A percentile compares a stretch with the other conserved stretches of the same genome.
Evolutionary conservation across 495 filamentous ascomycete genomes (phyloP).

Genomic region (Podospora anserina): DNA sequence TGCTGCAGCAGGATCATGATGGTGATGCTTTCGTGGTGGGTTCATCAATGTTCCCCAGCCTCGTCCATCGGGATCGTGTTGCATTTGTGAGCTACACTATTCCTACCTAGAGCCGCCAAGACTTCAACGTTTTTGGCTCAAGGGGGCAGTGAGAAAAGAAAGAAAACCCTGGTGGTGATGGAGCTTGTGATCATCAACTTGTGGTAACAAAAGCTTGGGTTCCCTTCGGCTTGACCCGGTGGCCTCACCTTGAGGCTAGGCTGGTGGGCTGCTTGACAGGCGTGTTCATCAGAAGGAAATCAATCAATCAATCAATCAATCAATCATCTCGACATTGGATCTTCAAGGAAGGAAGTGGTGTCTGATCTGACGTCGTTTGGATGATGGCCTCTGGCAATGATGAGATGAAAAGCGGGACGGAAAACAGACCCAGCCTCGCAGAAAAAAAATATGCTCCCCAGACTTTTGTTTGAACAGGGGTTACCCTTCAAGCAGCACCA

Average conservation of each 20-base stretch:
- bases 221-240: not conserved
- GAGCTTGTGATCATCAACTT: constrained; percentile 1
- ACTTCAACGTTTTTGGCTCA: not conserved
- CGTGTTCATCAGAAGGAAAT: constrained; percentile 2
- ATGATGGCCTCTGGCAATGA: not conserved
- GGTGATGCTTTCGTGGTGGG: not conserved
- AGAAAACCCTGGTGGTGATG: not conserved
- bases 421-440: not conserved
- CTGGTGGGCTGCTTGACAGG: not conserved
- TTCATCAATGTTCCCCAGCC: not conserved
- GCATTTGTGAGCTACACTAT: not conserved
- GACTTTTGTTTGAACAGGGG: constrained; percentile 4
- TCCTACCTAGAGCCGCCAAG: not conserved
- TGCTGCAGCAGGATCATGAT: not conserved
- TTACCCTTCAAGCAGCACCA: not conserved
- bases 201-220: not conserved
- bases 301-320: not conserved
- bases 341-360: not conserved
- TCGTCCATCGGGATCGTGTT: not conserved
- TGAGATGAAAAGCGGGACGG: constrained; percentile 6
- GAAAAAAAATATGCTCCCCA: constrained; percentile 1
- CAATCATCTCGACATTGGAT: not conserved
- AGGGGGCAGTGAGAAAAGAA: not conserved
- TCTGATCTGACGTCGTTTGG: not conserved
- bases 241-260: not conserved